Evolutionary conservation across 176 grass and related monocot genomes (phyloP).

Genomic region (Musa itinerans): DNA sequence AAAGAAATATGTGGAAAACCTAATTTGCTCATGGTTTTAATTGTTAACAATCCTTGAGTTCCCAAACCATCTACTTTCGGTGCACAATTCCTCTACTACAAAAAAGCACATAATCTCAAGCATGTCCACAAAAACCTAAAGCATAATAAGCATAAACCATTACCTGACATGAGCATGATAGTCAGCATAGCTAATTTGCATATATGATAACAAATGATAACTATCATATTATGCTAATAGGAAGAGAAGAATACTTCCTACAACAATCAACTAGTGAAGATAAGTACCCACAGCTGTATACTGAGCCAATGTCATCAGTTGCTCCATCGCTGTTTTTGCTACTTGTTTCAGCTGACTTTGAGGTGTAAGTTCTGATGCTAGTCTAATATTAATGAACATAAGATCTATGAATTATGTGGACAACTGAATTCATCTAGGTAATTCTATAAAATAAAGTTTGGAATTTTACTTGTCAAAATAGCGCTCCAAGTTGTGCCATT

Average conservation of each 20-base stretch:
- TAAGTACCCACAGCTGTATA: slow-evolving; percentile 92
- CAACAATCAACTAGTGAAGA: too few relatives aligned
- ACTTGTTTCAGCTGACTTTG: slow-evolving; percentile 69
- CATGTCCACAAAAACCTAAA: neutral
- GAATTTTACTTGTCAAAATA: slow-evolving; percentile 83
- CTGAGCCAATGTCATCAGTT: slow-evolving; percentile 71
- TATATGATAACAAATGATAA: neutral
- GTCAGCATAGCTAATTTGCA: neutral
- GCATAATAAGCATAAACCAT: neutral
- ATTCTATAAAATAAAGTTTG: neutral
- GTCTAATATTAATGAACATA: slow-evolving; percentile 38
- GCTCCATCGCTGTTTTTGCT: slow-evolving; percentile 70
- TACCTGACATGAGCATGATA: neutral
- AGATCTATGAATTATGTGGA: neutral
- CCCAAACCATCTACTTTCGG: neutral
- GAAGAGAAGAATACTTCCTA: neutral
- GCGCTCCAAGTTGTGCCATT: slow-evolving; percentile 94
- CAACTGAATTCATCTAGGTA: too few relatives aligned
- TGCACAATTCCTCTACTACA: neutral
- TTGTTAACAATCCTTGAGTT: neutral
- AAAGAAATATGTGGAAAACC: neutral
- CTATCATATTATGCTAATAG: neutral
- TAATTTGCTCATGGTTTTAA: neutral
- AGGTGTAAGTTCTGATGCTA: slow-evolving; percentile 65
- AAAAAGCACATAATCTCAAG: neutral